phyloP scores from a whole-genome alignment of 805 yeast genomes.

The Barnettozyma sp. region DNA sequence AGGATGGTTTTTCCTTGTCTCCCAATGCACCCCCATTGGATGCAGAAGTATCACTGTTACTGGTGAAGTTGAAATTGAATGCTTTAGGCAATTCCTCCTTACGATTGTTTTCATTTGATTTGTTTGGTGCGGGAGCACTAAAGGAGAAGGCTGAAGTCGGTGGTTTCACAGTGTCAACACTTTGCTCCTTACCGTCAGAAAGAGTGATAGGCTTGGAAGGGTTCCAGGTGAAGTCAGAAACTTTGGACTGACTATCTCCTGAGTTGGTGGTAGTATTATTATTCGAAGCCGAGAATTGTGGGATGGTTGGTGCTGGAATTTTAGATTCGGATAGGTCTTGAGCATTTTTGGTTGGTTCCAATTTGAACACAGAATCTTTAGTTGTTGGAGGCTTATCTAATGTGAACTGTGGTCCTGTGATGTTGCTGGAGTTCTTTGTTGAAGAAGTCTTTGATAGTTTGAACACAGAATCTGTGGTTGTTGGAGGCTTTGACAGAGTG shows the following conservation, averaged over 20 bases:
- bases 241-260: neutral
- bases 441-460: conserved; percentile 30
- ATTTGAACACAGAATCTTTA: conserved; percentile 29
- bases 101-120: neutral
- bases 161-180: neutral
- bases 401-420: conserved; percentile 36
- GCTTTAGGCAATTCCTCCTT: conserved; percentile 6
- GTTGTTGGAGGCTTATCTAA: conserved; percentile 28
- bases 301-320: conserved; percentile 5
- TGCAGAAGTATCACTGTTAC: conserved; percentile 18
- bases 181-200: conserved; percentile 4
- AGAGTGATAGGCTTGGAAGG: conserved; percentile 19
- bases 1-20: conserved; percentile 18
- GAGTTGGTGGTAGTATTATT: conserved; percentile 1
- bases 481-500: conserved; percentile 39
- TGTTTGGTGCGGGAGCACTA: conserved; percentile 1
- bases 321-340: conserved; percentile 2
- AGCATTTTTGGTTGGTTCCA: conserved; percentile 13
- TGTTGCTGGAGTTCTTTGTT: conserved; percentile 21
- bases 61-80: conserved; percentile 4
- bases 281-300: conserved; percentile 6
- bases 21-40: conserved; percentile 10
- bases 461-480: conserved; percentile 44
- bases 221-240: conserved; percentile 20
- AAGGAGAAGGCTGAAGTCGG: conserved; percentile 25